phyloP scores from a whole-genome alignment of 345 rosid species.

The Bretschneidera sinensis region DNA sequence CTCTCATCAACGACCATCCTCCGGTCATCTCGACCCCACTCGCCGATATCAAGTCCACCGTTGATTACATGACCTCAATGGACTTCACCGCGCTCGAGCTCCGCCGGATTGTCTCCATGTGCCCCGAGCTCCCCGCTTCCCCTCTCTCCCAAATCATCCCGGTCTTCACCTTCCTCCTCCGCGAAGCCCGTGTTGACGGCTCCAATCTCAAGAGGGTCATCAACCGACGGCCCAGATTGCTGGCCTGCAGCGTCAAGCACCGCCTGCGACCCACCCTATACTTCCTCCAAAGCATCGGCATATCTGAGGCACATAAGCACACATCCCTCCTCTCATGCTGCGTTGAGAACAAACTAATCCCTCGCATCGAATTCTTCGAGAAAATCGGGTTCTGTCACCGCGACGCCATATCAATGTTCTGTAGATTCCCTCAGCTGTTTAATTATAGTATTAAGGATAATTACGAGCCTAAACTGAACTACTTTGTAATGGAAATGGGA shows the following conservation, averaged over 20 bases:
- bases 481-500: conserved; percentile 75
- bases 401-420: conserved; percentile 53
- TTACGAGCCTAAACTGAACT: conserved; percentile 62
- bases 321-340: conserved; percentile 81
- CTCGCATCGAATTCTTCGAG: conserved; percentile 59
- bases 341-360: conserved; percentile 65
- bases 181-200: conserved; percentile 61
- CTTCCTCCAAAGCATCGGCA: conserved; percentile 78
- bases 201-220: conserved; percentile 49
- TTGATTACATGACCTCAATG: conserved; percentile 52
- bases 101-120: conserved; percentile 68
- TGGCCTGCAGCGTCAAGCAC: conserved; percentile 52
- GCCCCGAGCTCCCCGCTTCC: conserved; percentile 55
- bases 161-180: conserved; percentile 84
- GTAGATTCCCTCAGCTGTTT: conserved; percentile 78
- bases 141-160: conserved; percentile 42
- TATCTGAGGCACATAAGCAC: conserved; percentile 56
- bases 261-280: conserved; percentile 70
- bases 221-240: conserved; percentile 76
- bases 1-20: conserved; percentile 48
- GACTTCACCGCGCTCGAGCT: conserved; percentile 51
- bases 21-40: conserved; percentile 47
- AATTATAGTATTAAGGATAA: conserved; percentile 63
- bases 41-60: conserved; percentile 48
- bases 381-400: conserved; percentile 53